Evolutionary conservation across 2,329 filamentous ascomycete genomes (phyloP).

Genomic region (Fonsecaea pedrosoi): DNA sequence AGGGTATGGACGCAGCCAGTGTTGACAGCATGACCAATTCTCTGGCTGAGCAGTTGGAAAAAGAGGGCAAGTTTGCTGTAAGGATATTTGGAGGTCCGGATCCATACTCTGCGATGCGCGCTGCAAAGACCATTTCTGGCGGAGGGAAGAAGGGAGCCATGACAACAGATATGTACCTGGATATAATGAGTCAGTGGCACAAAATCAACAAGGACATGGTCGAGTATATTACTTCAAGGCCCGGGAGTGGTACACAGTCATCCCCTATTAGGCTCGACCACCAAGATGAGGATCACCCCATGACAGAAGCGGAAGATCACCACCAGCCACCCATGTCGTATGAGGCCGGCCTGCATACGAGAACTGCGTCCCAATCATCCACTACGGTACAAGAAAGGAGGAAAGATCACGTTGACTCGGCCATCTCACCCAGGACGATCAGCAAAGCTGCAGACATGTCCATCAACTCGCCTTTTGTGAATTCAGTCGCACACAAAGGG

Average conservation of each 20-base stretch:
- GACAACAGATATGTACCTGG: slow-evolving; percentile 66
- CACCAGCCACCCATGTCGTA: background rate
- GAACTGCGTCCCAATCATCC: background rate
- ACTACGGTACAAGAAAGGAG: background rate
- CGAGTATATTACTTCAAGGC: slow-evolving; percentile 57
- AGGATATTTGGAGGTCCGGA: slow-evolving; percentile 58
- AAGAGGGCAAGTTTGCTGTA: slow-evolving; percentile 59
- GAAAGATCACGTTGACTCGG: slow-evolving; percentile 15
- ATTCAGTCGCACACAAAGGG: slow-evolving; percentile 3
- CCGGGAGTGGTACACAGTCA: slow-evolving; percentile 14
- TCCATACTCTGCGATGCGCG: slow-evolving; percentile 23
- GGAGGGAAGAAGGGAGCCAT: slow-evolving; percentile 35
- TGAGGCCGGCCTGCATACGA: background rate
- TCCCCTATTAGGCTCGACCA: slow-evolving; percentile 13
- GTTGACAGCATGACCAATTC: slow-evolving; percentile 70
- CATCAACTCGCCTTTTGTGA: slow-evolving; percentile 24
- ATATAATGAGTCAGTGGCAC: slow-evolving; percentile 76
- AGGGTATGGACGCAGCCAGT: slow-evolving; percentile 72
- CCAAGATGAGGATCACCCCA: slow-evolving; percentile 8
- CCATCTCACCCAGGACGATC: slow-evolving; percentile 36
- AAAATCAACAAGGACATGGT: slow-evolving; percentile 74
- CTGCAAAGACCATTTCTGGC: slow-evolving; percentile 31
- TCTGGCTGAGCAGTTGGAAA: slow-evolving; percentile 62
- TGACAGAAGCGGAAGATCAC: slow-evolving; percentile 5
- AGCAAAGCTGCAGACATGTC: slow-evolving; percentile 30